phyloP scores from a whole-genome alignment of 176 grass and related monocot genomes.

The Cenchrus purpureus region DNA sequence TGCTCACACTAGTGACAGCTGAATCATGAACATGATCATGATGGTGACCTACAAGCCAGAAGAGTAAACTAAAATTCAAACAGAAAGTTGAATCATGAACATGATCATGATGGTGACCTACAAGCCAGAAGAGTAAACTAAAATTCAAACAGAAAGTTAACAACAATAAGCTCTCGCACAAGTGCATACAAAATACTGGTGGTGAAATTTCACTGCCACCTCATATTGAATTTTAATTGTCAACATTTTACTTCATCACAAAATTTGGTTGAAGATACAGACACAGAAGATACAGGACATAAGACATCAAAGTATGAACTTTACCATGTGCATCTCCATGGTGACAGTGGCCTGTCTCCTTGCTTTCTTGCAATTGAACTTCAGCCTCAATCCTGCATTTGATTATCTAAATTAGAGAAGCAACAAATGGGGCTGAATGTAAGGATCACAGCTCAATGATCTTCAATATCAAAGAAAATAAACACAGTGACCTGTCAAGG shows the following conservation, averaged over 20 bases:
- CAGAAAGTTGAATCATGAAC: slow-evolving; percentile 66
- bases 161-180: not conserved
- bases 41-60: slow-evolving; percentile 50
- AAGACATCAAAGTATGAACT: not conserved
- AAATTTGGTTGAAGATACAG: not conserved
- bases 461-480: not conserved
- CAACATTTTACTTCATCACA: not conserved
- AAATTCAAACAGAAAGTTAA: slow-evolving; percentile 5
- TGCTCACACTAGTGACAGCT: slow-evolving; percentile 67
- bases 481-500: slow-evolving; percentile 52
- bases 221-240: not conserved
- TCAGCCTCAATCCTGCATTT: slow-evolving; percentile 62
- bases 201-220: not conserved
- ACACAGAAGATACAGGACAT: slow-evolving; percentile 3
- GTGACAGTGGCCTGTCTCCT: slow-evolving; percentile 40
- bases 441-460: not conserved
- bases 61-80: slow-evolving; percentile 33
- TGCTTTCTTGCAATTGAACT: slow-evolving; percentile 51
- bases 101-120: slow-evolving; percentile 67
- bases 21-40: slow-evolving; percentile 77
- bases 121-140: slow-evolving; percentile 36
- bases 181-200: not conserved
- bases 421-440: not conserved
- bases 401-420: slow-evolving; percentile 15
- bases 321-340: slow-evolving; percentile 60